Evolutionary conservation across 768 basidiomycete genomes (phyloP).

Genomic region (Mycena haematopus): DNA sequence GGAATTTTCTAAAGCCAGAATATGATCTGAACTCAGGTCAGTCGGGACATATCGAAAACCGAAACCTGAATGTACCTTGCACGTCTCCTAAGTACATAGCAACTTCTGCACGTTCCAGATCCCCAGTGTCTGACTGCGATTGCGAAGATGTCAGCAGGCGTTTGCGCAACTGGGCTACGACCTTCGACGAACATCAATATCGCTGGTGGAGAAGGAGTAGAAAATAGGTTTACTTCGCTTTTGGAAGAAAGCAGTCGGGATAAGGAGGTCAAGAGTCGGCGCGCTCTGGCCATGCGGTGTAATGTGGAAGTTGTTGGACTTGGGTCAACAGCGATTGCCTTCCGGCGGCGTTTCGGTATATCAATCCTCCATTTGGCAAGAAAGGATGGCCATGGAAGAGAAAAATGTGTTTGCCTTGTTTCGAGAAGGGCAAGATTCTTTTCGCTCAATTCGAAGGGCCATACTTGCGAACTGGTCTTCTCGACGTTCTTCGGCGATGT

Average conservation of each 20-base stretch:
- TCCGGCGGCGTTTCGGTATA: conserved; percentile 38
- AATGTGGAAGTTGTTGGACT: conserved; percentile 57
- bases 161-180: conserved; percentile 81
- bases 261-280: conserved; percentile 80
- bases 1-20: conserved; percentile 84
- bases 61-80: conserved; percentile 63
- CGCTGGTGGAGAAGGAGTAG: background rate
- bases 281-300: conserved; percentile 78
- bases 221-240: conserved; percentile 18
- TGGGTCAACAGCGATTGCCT: conserved; percentile 28
- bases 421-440: conserved; percentile 20
- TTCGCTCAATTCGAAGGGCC: conserved; percentile 14
- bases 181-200: conserved; percentile 55
- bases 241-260: conserved; percentile 80
- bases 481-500: background rate
- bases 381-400: conserved; percentile 31
- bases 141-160: conserved; percentile 56
- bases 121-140: conserved; percentile 42
- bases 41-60: background rate
- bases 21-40: conserved; percentile 70
- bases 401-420: conserved; percentile 27
- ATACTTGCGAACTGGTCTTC: conserved; percentile 13
- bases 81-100: conserved; percentile 91
- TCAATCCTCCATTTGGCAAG: conserved; percentile 5
- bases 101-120: conserved; percentile 68